Evolutionary conservation across 768 basidiomycete species (phyloP).

Genomic region (Mycena rebaudengoi): DNA sequence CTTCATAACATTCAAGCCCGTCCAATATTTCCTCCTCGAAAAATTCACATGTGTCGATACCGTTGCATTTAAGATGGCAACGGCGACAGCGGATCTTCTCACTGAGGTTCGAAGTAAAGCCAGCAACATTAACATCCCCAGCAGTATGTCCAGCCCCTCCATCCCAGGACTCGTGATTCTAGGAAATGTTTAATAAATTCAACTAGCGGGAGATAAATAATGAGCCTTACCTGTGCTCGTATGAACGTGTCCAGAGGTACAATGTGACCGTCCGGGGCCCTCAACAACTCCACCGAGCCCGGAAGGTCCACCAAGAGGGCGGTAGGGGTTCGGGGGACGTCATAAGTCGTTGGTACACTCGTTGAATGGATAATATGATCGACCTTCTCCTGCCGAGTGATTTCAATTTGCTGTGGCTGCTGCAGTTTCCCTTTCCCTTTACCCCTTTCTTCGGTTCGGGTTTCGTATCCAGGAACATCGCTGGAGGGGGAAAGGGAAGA

Average conservation of each 20-base stretch:
- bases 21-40: background rate
- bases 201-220: background rate
- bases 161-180: background rate
- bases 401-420: background rate
- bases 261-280: background rate
- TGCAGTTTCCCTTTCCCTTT: slow-evolving; percentile 2
- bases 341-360: background rate
- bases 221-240: background rate
- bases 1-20: background rate
- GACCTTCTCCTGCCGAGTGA: background rate
- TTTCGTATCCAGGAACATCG: background rate
- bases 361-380: background rate
- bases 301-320: background rate
- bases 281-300: background rate
- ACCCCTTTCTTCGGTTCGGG: background rate
- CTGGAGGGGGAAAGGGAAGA: background rate
- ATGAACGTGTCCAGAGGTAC: background rate
- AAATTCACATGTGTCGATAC: background rate
- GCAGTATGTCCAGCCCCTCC: background rate
- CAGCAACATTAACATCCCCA: background rate
- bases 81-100: background rate
- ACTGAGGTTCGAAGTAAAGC: background rate
- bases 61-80: background rate
- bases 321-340: background rate
- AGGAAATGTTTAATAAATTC: background rate